phyloP scores from a whole-genome alignment of 495 filamentous ascomycete species.

The Aspergillus homomorphus region DNA sequence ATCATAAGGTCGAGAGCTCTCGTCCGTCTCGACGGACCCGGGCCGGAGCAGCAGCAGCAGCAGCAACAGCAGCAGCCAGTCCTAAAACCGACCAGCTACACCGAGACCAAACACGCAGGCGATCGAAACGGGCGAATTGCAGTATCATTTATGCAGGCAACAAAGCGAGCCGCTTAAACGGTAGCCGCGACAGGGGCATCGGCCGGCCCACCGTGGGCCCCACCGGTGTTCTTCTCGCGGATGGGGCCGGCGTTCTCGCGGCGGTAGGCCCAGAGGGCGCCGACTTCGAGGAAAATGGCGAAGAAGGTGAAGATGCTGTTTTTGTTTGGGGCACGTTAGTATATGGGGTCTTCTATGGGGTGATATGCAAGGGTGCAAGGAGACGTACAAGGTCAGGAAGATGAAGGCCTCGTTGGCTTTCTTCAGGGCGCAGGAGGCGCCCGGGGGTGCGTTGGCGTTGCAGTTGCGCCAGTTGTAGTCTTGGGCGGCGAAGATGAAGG shows the following conservation, averaged over 20 bases:
- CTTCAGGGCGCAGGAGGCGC: conserved; percentile 31
- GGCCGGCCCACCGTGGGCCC: conserved; percentile 32
- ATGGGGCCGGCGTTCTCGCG: conserved; percentile 21
- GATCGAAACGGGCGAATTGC: no score
- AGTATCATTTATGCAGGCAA: no score
- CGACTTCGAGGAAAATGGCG: conserved; percentile 51
- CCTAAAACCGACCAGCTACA: no score
- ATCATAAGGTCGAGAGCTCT: no score
- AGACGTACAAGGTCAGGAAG: conserved; percentile 58
- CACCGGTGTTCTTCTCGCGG: conserved; percentile 26
- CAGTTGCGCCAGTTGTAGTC: conserved; percentile 47
- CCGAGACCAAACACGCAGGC: no score
- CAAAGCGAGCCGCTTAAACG: neutral
- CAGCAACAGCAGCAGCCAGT: no score
- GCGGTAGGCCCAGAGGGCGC: conserved; percentile 46
- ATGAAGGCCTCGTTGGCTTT: conserved; percentile 57
- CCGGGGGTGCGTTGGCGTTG: conserved; percentile 31
- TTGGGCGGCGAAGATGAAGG: conserved; percentile 57
- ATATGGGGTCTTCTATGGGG: conserved; percentile 4
- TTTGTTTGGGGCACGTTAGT: neutral
- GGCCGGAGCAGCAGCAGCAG: no score
- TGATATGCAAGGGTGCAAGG: neutral
- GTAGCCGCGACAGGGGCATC: conserved; percentile 16
- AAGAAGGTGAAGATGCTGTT: conserved; percentile 45
- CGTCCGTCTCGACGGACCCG: no score